Percentiles rank a stretch among this genome's conserved stretches.
phyloP scores from a whole-genome alignment of 768 basidiomycete genomes.

The Pleurotus tuoliensis region DNA sequence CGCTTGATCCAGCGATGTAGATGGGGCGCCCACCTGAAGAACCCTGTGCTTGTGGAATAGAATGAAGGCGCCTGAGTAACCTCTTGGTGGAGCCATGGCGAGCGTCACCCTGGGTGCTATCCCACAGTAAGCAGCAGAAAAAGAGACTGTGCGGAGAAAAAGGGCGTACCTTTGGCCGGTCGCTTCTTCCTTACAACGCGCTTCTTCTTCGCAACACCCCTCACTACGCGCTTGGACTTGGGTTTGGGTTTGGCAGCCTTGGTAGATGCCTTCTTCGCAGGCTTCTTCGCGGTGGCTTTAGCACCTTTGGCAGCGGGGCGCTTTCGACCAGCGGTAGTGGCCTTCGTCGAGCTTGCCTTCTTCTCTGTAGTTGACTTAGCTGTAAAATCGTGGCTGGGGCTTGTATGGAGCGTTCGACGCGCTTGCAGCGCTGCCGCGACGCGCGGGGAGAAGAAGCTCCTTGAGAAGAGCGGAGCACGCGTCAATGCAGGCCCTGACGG shows the following conservation, averaged over 20 bases:
- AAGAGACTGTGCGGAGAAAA: not conserved
- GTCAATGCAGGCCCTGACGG: not conserved
- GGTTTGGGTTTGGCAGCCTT: conserved; percentile 6
- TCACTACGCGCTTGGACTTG: conserved; percentile 9
- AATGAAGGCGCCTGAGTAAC: conserved; percentile 19
- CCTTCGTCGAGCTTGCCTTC: conserved; percentile 8
- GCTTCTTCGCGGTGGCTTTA: not conserved
- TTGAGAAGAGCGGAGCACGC: not conserved
- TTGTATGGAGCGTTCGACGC: conserved; percentile 2
- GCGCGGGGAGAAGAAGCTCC: not conserved
- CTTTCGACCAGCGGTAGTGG: not conserved
- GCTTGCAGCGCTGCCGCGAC: not conserved
- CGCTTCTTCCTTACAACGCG: not conserved
- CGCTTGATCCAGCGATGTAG: not conserved
- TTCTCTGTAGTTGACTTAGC: not conserved
- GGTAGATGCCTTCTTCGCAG: conserved; percentile 5
- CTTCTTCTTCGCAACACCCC: conserved; percentile 6
- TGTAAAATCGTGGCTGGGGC: not conserved
- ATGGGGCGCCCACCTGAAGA: conserved; percentile 2
- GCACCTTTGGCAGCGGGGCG: not conserved
- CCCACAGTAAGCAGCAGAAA: not conserved
- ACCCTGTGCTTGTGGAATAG: conserved; percentile 19
- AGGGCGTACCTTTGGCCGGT: not conserved
- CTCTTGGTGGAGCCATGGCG: conserved; percentile 19
- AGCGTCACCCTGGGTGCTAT: conserved; percentile 1